phyloP scores from a whole-genome alignment of 2,329 filamentous ascomycete genomes.

The Ceratocystis smalleyi region DNA sequence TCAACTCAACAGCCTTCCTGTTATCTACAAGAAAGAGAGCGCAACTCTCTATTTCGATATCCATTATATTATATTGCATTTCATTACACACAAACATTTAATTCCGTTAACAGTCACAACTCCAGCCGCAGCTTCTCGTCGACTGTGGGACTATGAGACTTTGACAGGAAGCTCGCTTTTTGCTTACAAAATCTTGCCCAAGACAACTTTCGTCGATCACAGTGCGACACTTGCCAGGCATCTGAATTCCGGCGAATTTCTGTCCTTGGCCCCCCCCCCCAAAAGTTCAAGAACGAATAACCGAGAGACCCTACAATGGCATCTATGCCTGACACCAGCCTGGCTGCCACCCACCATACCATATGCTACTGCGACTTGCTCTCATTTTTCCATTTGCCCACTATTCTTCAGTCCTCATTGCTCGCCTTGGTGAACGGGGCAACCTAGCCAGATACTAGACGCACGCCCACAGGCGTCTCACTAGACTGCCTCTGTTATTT shows the following conservation, averaged over 20 bases:
- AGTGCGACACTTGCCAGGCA: background rate
- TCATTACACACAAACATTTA: background rate
- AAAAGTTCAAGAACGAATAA: background rate
- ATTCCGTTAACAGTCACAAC: background rate
- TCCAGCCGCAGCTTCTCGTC: background rate
- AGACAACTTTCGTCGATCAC: background rate
- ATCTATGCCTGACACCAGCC: background rate
- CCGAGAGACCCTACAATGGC: background rate
- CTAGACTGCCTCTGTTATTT: background rate
- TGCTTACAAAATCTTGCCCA: background rate
- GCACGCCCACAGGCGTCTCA: constrained; percentile 2
- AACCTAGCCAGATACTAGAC: background rate
- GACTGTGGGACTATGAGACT: background rate
- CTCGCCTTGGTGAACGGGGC: background rate
- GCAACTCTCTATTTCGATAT: no score
- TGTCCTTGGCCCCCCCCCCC: background rate
- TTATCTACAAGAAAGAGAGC: background rate
- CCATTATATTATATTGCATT: no score
- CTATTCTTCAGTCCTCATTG: background rate
- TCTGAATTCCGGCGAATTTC: background rate
- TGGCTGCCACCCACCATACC: background rate
- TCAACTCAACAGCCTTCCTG: background rate
- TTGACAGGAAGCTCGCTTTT: background rate
- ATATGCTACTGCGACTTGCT: constrained; percentile 1
- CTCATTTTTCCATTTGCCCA: background rate